Evolutionary conservation across 805 yeast genomes (phyloP).

Genomic region (Starmerella tilneyi): DNA sequence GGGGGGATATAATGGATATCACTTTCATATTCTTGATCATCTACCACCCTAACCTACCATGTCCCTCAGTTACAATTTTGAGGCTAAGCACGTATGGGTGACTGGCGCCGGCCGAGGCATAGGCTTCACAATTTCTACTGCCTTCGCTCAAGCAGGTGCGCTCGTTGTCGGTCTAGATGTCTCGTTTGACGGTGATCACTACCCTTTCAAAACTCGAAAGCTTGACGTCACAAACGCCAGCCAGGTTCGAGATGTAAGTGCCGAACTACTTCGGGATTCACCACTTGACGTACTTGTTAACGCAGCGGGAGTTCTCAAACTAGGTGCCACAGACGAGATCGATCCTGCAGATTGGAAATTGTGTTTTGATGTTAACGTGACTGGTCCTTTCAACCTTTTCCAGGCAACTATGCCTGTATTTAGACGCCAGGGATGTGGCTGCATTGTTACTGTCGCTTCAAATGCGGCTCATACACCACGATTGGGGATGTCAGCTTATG

Average conservation of each 20-base stretch:
- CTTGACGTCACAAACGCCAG: conserved; percentile 9
- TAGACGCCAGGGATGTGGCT: conserved; percentile 8
- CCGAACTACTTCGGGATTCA: background rate
- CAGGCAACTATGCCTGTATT: conserved; percentile 9
- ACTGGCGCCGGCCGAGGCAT: conserved; percentile 19
- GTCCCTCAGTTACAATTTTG: conserved; percentile 13
- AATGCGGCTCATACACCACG: conserved; percentile 20
- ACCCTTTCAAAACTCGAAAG: conserved; percentile 3
- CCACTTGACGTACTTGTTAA: conserved; percentile 14
- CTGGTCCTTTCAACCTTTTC: conserved; percentile 15
- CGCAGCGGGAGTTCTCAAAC: conserved; percentile 15
- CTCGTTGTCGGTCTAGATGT: conserved; percentile 14
- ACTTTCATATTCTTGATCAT: background rate
- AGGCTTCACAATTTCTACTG: conserved; percentile 10
- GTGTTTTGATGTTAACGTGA: conserved; percentile 17
- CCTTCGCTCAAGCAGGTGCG: conserved; percentile 13
- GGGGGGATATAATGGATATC: background rate
- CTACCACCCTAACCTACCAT: background rate
- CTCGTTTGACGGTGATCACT: background rate
- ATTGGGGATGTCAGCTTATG: conserved; percentile 20
- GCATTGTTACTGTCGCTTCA: conserved; percentile 15
- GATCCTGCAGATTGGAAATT: conserved; percentile 9
- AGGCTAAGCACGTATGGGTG: conserved; percentile 9
- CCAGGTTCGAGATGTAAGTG: background rate
- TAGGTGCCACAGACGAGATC: conserved; percentile 15